Conservation (phyloP, 495 filamentous ascomycete species). For the Xylaria bambusicola region DNA sequence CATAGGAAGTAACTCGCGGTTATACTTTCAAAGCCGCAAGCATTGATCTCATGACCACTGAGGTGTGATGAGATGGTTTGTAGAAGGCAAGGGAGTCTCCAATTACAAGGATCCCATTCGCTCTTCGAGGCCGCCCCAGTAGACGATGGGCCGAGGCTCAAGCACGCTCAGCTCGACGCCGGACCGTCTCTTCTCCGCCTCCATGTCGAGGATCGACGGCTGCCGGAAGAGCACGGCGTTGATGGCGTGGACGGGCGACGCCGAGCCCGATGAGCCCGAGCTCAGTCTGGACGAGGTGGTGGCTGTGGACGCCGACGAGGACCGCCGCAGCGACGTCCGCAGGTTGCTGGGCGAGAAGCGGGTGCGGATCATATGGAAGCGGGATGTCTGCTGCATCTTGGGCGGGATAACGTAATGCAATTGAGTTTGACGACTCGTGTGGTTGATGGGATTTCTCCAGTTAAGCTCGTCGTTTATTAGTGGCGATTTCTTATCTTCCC, state of each 20-base stretch:
- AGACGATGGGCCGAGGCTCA: slow-evolving; percentile 55
- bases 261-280: slow-evolving; percentile 32
- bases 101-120: slow-evolving; percentile 27
- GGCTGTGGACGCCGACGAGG: slow-evolving; percentile 42
- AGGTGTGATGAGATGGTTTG: too few relatives aligned
- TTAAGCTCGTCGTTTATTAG: too few relatives aligned
- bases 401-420: too few relatives aligned
- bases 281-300: slow-evolving; percentile 11
- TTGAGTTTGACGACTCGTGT: too few relatives aligned
- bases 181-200: slow-evolving; percentile 50
- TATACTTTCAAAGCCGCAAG: too few relatives aligned
- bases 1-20: too few relatives aligned
- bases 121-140: slow-evolving; percentile 58
- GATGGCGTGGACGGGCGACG: slow-evolving; percentile 44
- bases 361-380: slow-evolving; percentile 53
- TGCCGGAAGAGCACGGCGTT: slow-evolving; percentile 54
- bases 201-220: slow-evolving; percentile 46
- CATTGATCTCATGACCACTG: too few relatives aligned
- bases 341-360: slow-evolving; percentile 48
- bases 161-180: slow-evolving; percentile 50
- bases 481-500: too few relatives aligned
- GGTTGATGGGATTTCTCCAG: too few relatives aligned
- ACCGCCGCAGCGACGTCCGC: slow-evolving; percentile 52
- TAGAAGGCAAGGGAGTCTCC: too few relatives aligned
- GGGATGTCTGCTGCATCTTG: slow-evolving; percentile 37